phyloP scores from a whole-genome alignment of 177 flowering plant genomes.

The Vitis hybrid region DNA sequence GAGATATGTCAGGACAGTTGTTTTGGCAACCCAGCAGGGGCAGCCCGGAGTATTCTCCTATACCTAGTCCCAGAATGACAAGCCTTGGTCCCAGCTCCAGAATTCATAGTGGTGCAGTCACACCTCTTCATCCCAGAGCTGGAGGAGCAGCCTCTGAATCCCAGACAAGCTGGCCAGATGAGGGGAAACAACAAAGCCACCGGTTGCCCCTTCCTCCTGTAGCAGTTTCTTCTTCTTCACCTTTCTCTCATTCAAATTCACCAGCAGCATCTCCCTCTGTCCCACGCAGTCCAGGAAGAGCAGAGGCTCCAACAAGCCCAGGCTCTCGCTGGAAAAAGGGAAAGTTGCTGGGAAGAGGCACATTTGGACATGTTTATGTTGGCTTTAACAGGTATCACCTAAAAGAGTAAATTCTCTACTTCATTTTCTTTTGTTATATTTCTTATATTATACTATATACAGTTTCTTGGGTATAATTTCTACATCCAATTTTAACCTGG shows the following conservation, averaged over 20 bases:
- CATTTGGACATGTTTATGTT: constrained; percentile 89
- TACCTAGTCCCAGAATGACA: constrained; percentile 82
- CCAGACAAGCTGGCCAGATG: constrained; percentile 52
- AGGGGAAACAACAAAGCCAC: constrained; percentile 60
- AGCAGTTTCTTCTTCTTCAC: constrained; percentile 46
- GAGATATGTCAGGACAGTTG: constrained; percentile 68
- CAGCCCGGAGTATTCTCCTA: constrained; percentile 91
- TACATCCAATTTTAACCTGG: background rate
- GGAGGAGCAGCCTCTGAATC: constrained; percentile 42
- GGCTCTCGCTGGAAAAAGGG: constrained; percentile 90
- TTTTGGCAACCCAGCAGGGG: constrained; percentile 94
- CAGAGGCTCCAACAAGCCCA: constrained; percentile 65
- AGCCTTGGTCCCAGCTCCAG: constrained; percentile 72
- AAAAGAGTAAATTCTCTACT: background rate
- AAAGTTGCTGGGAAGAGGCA: constrained; percentile 75
- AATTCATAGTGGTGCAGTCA: constrained; percentile 65
- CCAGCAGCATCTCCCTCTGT: constrained; percentile 67
- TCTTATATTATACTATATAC: background rate
- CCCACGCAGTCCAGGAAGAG: constrained; percentile 85
- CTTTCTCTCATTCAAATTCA: constrained; percentile 68
- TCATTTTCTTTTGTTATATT: background rate
- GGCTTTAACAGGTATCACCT: constrained; percentile 73
- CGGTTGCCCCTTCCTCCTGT: constrained; percentile 68
- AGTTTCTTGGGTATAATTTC: background rate
- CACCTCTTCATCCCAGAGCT: constrained; percentile 64